Conservation (phyloP, 495 filamentous ascomycete species). For the Elaphomyces granulatus region DNA sequence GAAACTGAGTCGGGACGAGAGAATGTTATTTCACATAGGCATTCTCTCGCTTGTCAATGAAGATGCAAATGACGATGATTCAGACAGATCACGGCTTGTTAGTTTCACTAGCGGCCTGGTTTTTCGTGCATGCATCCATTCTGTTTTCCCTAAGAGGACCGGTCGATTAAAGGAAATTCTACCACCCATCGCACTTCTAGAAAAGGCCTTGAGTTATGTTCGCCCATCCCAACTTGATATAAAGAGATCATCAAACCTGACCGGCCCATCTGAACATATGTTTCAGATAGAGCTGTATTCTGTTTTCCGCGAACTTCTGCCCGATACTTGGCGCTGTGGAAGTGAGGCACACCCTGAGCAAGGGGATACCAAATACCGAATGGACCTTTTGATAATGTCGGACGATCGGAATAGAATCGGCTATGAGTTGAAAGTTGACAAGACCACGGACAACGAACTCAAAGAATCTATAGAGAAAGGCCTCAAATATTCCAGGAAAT, state of each 20-base stretch:
- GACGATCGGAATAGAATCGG: background rate
- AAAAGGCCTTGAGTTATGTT: background rate
- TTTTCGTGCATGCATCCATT: background rate
- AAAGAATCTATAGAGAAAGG: background rate
- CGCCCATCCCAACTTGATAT: background rate
- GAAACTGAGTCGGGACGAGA: too few species aligned
- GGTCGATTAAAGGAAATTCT: background rate
- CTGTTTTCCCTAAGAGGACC: background rate
- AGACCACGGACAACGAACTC: background rate
- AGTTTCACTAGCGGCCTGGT: background rate
- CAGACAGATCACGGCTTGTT: too few species aligned
- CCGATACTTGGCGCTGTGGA: background rate
- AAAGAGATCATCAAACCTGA: background rate
- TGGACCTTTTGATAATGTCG: background rate
- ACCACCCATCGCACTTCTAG: background rate
- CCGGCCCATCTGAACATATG: background rate
- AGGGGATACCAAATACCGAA: background rate
- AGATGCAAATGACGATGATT: too few species aligned
- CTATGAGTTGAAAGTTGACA: background rate
- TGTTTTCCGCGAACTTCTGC: background rate
- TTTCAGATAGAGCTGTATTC: background rate
- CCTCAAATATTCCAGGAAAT: background rate
- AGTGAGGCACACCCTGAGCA: background rate
- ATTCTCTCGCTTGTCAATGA: too few species aligned
- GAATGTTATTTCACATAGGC: too few species aligned